phyloP scores from a whole-genome alignment of 2,329 filamentous ascomycete species.

The Sclerotinia borealis region DNA sequence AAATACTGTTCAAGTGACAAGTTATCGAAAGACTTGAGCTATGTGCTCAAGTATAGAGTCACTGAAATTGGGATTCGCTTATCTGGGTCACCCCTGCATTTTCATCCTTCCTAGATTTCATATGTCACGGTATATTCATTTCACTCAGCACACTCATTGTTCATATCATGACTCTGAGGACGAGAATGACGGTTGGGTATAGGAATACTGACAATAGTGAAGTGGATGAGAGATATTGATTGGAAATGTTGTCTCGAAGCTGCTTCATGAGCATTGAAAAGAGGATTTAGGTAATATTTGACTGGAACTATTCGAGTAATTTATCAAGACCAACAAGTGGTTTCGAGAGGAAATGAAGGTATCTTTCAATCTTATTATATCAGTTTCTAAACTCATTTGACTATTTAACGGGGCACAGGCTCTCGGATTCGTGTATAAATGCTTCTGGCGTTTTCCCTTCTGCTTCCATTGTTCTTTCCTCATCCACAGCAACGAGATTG shows the following conservation, averaged over 20 bases:
- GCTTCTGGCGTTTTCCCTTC: fast-evolving
- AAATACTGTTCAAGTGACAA: too few relatives aligned
- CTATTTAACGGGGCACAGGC: too few relatives aligned
- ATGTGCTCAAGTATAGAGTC: too few relatives aligned
- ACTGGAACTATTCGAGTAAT: background rate
- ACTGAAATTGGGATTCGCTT: background rate
- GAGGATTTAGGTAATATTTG: background rate
- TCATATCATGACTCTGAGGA: too few relatives aligned
- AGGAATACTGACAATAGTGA: too few relatives aligned
- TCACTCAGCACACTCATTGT: too few relatives aligned
- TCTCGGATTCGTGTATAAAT: background rate
- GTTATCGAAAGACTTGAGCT: too few relatives aligned
- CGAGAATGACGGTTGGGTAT: too few relatives aligned
- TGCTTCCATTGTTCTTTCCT: background rate
- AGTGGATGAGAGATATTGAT: too few relatives aligned
- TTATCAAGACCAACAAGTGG: background rate
- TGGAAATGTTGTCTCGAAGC: background rate
- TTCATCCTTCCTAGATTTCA: background rate
- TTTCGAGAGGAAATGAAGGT: background rate
- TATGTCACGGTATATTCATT: too few relatives aligned
- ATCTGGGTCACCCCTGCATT: background rate
- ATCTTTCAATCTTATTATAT: background rate
- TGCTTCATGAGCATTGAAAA: background rate
- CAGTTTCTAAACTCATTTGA: fast-evolving
- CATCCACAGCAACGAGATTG: too few relatives aligned